phyloP scores from a whole-genome alignment of 345 rosid species.

The Citrus mangshanensis region DNA sequence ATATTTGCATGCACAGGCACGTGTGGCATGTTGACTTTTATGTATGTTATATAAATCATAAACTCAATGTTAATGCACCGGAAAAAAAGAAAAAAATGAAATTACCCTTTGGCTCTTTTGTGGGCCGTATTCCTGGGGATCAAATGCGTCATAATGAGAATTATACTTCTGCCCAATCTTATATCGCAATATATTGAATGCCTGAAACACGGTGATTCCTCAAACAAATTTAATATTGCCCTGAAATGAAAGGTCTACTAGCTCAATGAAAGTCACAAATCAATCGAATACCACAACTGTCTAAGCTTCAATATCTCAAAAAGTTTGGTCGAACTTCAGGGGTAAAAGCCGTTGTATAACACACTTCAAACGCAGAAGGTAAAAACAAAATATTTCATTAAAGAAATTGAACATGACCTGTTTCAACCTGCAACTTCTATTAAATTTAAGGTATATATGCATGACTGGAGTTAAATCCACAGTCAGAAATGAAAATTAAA shows the following conservation, averaged over 20 bases:
- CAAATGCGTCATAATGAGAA: slow-evolving; percentile 85
- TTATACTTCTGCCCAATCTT: slow-evolving; percentile 87
- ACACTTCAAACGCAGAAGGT: background rate
- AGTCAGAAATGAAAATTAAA: background rate
- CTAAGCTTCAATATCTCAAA: background rate
- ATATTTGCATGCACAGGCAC: background rate
- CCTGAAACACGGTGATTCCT: slow-evolving; percentile 57
- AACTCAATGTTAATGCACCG: background rate
- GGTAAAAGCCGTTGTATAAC: background rate
- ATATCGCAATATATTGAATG: slow-evolving; percentile 81
- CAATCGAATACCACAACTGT: background rate
- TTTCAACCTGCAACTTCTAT: background rate
- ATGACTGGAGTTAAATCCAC: background rate
- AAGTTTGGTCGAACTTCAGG: background rate
- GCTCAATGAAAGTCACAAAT: slow-evolving; percentile 16
- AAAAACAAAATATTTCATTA: background rate
- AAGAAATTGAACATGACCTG: background rate
- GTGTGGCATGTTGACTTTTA: background rate
- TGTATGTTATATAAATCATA: too few species aligned
- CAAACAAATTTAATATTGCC: slow-evolving; percentile 31
- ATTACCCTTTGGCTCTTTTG: slow-evolving; percentile 61
- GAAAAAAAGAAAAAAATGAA: background rate
- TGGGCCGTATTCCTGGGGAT: slow-evolving; percentile 73
- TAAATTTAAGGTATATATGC: background rate
- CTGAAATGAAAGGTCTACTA: slow-evolving; percentile 37